phyloP scores from a whole-genome alignment of 2,329 filamentous ascomycete species.

The Aspergillus caelatus region DNA sequence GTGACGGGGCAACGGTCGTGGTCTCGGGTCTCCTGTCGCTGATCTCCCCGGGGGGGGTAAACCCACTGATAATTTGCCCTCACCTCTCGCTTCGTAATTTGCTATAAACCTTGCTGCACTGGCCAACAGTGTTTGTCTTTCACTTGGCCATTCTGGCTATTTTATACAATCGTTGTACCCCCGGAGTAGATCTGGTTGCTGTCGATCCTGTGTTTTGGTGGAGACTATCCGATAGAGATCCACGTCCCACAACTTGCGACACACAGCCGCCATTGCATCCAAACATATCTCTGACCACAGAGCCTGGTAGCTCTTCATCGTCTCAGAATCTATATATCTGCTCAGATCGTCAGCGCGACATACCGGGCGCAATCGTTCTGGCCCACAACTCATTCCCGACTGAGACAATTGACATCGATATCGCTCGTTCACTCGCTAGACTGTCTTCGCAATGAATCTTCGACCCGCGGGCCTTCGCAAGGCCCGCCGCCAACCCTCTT shows the following conservation, averaged over 20 bases:
- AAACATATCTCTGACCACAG: not conserved
- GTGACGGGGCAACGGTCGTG: not conserved
- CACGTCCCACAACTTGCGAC: conserved; percentile 12
- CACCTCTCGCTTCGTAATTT: not conserved
- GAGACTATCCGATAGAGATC: conserved; percentile 19
- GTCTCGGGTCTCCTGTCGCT: not conserved
- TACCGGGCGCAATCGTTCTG: not conserved
- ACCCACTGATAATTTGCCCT: not conserved
- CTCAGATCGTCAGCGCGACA: not conserved
- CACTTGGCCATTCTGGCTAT: not conserved
- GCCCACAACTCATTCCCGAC: not conserved
- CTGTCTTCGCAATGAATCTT: not conserved
- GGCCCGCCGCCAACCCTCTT: conserved; percentile 15
- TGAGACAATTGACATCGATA: not conserved
- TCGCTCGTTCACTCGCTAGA: not conserved
- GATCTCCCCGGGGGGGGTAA: not conserved
- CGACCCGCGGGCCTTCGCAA: conserved; percentile 14
- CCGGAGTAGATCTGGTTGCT: conserved; percentile 6
- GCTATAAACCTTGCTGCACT: not conserved
- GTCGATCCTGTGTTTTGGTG: conserved; percentile 20
- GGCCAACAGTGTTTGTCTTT: not conserved
- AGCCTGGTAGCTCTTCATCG: not conserved
- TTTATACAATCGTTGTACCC: conserved; percentile 6
- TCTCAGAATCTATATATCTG: not conserved
- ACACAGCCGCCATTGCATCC: conserved; percentile 7